Evolutionary conservation across 176 grass and related monocot species (phyloP), one percentile per base, ranked within the genome.

Genomic region (Aegilops bicornis): DNA sequence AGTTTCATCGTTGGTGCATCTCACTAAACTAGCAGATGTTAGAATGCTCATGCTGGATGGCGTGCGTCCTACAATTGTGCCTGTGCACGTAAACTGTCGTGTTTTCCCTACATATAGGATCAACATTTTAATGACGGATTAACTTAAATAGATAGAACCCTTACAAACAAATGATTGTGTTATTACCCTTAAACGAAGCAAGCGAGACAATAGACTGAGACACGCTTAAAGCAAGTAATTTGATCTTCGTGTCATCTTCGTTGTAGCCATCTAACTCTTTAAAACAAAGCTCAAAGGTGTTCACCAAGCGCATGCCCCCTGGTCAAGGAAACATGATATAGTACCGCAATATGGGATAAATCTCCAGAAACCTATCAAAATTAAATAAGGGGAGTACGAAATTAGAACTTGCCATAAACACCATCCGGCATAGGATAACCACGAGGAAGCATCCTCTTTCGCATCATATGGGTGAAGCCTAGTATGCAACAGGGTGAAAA

Each of bases 1-100:
- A 70, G 17, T 25, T 72, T 39, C 66, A 71, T 39, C 80, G 24
- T 25, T 52, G n/a, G 23, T 33, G 66, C 80, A 56, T 71, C 22
- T 58, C 70, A 83, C 22, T 50, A 83, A 83, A 30, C 31, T 83
- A 71, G 80, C 80, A 23, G 80, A 72, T 10, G 80, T 83, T 58
- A 83, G 31, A 58, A 83, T 72, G 32, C 22, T 72, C 80, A 59
- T 71, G 54, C 16, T 25, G 2, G 67, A 71, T 59, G 66, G 20
- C 4, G 10, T 56, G 65, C 35, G 65, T 36, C 20, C 8, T 16
- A 82, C 22, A 59, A 82, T 58, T 37, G 80, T 82, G 22, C 80
- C 80, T 25, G 80, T 82, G 47, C 80, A 71, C 8, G 47, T 17
- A 56, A 82, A 71, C 15, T 24, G 20, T 29, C 80, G 69, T 14